A percentile compares a stretch with the other conserved stretches of the same genome.
Conservation (phyloP, 1,139 yeast species). For the Geotrichum phurueaensis region DNA sequence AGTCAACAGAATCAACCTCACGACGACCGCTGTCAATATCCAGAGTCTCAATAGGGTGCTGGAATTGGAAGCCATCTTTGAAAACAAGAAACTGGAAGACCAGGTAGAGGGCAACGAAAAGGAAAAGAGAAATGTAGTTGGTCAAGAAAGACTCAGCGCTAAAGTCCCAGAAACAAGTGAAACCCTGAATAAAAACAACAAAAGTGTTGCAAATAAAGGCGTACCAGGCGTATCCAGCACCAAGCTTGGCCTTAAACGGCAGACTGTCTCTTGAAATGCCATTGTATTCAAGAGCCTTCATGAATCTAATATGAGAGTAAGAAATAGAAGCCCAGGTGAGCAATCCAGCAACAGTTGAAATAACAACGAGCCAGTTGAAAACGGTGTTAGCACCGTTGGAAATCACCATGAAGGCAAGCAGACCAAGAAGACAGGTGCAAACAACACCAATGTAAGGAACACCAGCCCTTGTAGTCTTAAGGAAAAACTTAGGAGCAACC, state of each 20-base stretch:
- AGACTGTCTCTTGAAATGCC: slow-evolving; percentile 24
- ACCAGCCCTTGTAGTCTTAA: slow-evolving; percentile 42
- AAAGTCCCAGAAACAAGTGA: slow-evolving; percentile 57
- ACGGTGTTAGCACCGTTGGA: slow-evolving; percentile 45
- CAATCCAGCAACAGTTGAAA: slow-evolving; percentile 57
- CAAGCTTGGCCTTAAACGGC: slow-evolving; percentile 44
- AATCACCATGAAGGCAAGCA: slow-evolving; percentile 58
- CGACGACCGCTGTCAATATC: slow-evolving; percentile 54
- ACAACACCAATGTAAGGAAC: slow-evolving; percentile 45
- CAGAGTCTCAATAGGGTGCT: slow-evolving; percentile 41
- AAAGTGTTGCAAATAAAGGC: slow-evolving; percentile 40
- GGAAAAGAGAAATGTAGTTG: slow-evolving; percentile 56
- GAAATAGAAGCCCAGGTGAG: slow-evolving; percentile 55
- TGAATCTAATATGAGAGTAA: slow-evolving; percentile 42
- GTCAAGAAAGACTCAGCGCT: slow-evolving; percentile 53
- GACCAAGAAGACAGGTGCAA: slow-evolving; percentile 44
- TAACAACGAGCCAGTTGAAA: slow-evolving; percentile 60
- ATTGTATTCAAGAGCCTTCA: slow-evolving; percentile 55
- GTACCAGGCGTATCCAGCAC: slow-evolving; percentile 14
- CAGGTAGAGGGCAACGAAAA: slow-evolving; percentile 48
- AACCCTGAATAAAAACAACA: slow-evolving; percentile 56
- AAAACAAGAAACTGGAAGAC: slow-evolving; percentile 35
- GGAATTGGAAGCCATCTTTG: slow-evolving; percentile 10
- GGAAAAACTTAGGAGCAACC: slow-evolving; percentile 44
- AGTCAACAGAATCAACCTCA: slow-evolving; percentile 39